These are phyloP conservation scores for Boletus vermiculosoides DNA, from an alignment of 768 basidiomycete genomes.

Conservation along the genomic window DNA sequence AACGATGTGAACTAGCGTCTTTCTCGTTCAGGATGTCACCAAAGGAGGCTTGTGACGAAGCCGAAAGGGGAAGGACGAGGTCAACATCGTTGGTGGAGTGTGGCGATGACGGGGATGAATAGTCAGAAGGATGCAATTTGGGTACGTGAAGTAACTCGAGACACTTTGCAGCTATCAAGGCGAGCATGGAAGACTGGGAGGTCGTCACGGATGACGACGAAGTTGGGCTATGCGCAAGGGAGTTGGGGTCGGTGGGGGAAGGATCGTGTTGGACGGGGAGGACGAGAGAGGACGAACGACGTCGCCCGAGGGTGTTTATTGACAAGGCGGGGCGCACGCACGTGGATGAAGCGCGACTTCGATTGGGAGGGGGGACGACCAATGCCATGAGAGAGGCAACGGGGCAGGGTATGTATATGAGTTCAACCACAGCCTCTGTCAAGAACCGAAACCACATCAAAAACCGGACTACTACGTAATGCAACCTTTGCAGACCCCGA, in stretches of 20 bases:
- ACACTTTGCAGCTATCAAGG: conserved; percentile 48
- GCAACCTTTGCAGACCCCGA: neutral
- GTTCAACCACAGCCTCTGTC: neutral
- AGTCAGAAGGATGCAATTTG: conserved; percentile 38
- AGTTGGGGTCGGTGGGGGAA: neutral
- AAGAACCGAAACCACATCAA: conserved; percentile 13
- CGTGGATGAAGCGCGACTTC: conserved; percentile 59
- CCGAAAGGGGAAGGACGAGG: conserved; percentile 54
- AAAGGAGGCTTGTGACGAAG: conserved; percentile 49
- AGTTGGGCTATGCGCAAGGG: neutral
- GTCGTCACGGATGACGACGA: conserved; percentile 11
- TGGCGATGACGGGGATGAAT: conserved; percentile 48
- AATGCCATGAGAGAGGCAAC: conserved; percentile 24
- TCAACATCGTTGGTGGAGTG: conserved; percentile 40
- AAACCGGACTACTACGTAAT: conserved; percentile 28
- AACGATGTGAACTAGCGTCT: conserved; percentile 27
- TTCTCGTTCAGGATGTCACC: conserved; percentile 44
- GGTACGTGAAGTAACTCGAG: conserved; percentile 52
- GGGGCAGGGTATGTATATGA: conserved; percentile 1
- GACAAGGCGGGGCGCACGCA: conserved; percentile 53
- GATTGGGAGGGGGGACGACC: conserved; percentile 42
- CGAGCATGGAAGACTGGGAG: conserved; percentile 47
- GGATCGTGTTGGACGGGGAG: conserved; percentile 29
- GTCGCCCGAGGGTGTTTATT: conserved; percentile 51
- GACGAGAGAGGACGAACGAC: conserved; percentile 51